Conservation (phyloP, 164 flowering plant species). For the Dillenia suffruticosa region DNA sequence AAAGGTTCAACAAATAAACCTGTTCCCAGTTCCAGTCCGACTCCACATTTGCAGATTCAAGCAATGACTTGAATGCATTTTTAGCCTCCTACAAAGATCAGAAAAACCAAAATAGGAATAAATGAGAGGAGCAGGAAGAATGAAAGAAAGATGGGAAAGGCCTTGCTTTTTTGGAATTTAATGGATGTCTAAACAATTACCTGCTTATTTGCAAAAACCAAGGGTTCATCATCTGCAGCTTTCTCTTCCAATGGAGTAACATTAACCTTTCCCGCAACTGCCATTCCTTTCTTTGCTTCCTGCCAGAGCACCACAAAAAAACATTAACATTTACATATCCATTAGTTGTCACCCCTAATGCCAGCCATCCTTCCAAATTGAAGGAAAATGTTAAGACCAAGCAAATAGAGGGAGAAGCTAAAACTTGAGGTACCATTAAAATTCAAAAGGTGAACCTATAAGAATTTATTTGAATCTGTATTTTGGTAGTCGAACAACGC, state of each 20-base stretch:
- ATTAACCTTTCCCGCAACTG: constrained; percentile 64
- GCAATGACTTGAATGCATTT: constrained; percentile 82
- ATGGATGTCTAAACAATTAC: constrained; percentile 20
- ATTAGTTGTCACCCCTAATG: too few species aligned
- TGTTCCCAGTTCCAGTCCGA: constrained; percentile 99
- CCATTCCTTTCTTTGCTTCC: constrained; percentile 75
- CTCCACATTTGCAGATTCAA: constrained; percentile 87
- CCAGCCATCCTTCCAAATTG: too few species aligned
- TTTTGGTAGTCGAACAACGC: too few species aligned
- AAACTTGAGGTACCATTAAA: too few species aligned
- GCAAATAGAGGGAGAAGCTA: too few species aligned
- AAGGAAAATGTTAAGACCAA: too few species aligned
- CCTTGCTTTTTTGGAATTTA: too few species aligned
- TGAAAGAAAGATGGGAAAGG: too few species aligned
- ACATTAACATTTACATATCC: too few species aligned
- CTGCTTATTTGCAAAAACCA: constrained; percentile 78
- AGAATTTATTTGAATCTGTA: too few species aligned
- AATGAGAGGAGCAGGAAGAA: too few species aligned
- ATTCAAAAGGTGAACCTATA: too few species aligned
- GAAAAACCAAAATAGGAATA: neutral
- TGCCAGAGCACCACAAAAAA: constrained; percentile 12
- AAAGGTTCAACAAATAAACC: constrained; percentile 26
- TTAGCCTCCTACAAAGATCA: constrained; percentile 70
- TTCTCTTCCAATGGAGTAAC: constrained; percentile 65
- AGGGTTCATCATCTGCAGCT: constrained; percentile 69